Evolutionary conservation across 805 yeast species (phyloP).

Genomic region (Wickerhamomyces canadensis): DNA sequence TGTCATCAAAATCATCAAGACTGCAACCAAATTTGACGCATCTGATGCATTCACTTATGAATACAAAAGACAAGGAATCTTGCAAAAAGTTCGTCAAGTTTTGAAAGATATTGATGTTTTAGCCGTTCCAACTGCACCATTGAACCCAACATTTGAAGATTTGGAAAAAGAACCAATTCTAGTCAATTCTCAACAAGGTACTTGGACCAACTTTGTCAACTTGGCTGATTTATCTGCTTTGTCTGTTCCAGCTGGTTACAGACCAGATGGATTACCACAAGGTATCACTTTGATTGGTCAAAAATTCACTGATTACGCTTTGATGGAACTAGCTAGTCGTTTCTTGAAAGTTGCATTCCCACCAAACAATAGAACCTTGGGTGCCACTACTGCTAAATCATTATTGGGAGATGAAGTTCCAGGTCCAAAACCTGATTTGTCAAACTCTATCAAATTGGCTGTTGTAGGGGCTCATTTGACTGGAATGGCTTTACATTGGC

Average conservation of each 20-base stretch:
- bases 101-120: conserved; percentile 65
- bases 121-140: conserved; percentile 90
- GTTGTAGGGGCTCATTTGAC: conserved; percentile 95
- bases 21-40: conserved; percentile 76
- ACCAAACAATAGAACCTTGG: conserved; percentile 48
- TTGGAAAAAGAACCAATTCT: conserved; percentile 72
- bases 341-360: conserved; percentile 49
- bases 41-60: conserved; percentile 81
- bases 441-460: conserved; percentile 47
- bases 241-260: conserved; percentile 88
- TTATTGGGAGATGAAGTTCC: conserved; percentile 39
- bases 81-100: conserved; percentile 53
- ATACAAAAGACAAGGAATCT: conserved; percentile 76
- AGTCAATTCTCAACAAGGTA: conserved; percentile 88
- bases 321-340: conserved; percentile 74
- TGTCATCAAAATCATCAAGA: conserved; percentile 66
- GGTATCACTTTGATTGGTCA: conserved; percentile 84
- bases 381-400: conserved; percentile 35
- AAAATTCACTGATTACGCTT: conserved; percentile 84
- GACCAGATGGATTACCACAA: conserved; percentile 81
- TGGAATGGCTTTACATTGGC: conserved; percentile 93
- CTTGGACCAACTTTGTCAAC: conserved; percentile 97
- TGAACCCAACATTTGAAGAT: conserved; percentile 77
- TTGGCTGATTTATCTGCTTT: conserved; percentile 89
- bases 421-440: conserved; percentile 36